A percentile compares a stretch with the other conserved stretches of the same genome.
Evolutionary conservation across 768 basidiomycete genomes (phyloP).

Genomic region (Epithele typhae): DNA sequence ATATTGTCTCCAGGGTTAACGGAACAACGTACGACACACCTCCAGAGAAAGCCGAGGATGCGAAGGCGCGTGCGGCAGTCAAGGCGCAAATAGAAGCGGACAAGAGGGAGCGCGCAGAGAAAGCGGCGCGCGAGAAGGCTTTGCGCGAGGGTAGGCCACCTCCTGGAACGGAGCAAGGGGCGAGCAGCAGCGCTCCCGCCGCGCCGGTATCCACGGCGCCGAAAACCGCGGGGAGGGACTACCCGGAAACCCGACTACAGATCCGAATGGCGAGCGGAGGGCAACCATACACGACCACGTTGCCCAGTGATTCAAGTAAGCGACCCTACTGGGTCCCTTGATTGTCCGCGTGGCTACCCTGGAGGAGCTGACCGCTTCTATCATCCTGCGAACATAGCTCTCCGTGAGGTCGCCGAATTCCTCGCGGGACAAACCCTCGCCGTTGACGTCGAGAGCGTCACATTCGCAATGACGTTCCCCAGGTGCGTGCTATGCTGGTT

Average conservation of each 20-base stretch:
- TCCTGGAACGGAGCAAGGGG: constrained; percentile 15
- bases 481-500: constrained; percentile 52
- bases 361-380: neutral
- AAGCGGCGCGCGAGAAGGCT: constrained; percentile 87
- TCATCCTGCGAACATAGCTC: constrained; percentile 41
- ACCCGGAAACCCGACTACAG: constrained; percentile 84
- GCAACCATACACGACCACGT: constrained; percentile 73
- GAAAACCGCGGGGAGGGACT: constrained; percentile 61
- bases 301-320: constrained; percentile 77
- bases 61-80: constrained; percentile 78
- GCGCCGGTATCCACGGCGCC: constrained; percentile 32
- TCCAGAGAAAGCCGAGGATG: constrained; percentile 86
- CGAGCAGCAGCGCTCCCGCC: constrained; percentile 24
- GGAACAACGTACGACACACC: neutral
- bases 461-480: constrained; percentile 79
- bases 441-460: constrained; percentile 75
- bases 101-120: constrained; percentile 85
- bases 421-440: constrained; percentile 68
- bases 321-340: constrained; percentile 7
- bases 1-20: neutral
- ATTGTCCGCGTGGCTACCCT: too few species aligned
- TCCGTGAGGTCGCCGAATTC: constrained; percentile 84
- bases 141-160: constrained; percentile 71
- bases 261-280: constrained; percentile 83
- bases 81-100: constrained; percentile 95